Evolutionary conservation across 2,329 filamentous ascomycete species (phyloP), one percentile per base, ranked within the genome.

Genomic region (Penicillium corylophilum): DNA sequence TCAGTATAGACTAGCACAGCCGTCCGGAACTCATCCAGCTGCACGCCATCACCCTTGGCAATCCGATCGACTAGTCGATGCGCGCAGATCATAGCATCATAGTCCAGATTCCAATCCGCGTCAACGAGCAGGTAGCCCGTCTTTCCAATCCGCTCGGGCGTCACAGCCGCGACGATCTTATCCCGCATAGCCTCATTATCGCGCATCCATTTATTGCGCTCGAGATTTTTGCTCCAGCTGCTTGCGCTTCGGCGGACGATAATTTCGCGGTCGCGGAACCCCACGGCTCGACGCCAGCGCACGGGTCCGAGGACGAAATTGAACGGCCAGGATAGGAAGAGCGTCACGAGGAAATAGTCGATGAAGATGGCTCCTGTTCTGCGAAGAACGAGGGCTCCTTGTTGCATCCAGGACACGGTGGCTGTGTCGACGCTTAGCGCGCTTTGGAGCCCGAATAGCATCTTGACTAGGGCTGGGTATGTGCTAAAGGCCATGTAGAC

Each of bases 61-160:
- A 56, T 66, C 8, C 51, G 54, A 38, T 90, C 86, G 1, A 91
- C 81, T 59, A 95, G 71, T 29, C 75, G 74, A 41, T 90, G 87
- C 4, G 89, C 90, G 55, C 80, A 74, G 12, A 90, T 76, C 89
- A 96, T 96, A 18, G 81, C 80, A 42, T 79, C 79, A 81, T 92
- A 96, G 69, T 96, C 91, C 54, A 96, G 76, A 70, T 95, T 89
- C 87, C 90, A 97, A 55, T 90, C 82, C 55, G 81, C 82, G 67
- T 92, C 89, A 79, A 95, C 88, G 60, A 94, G 85, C 57, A 95
- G 74, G 67, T 95, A 95, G 18, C 90, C 91, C 26, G 91, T 96
- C 80, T 95, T 96, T 61, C 81, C 77, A 63, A 93, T 77, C 46
- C 85, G 78, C 63, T 83, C 74, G 20, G 84, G 81, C 15, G 86